Percentiles rank a stretch among this genome's conserved stretches.
Evolutionary conservation across 1,139 yeast species (phyloP).

Genomic region (Candida buenavistaensis): DNA sequence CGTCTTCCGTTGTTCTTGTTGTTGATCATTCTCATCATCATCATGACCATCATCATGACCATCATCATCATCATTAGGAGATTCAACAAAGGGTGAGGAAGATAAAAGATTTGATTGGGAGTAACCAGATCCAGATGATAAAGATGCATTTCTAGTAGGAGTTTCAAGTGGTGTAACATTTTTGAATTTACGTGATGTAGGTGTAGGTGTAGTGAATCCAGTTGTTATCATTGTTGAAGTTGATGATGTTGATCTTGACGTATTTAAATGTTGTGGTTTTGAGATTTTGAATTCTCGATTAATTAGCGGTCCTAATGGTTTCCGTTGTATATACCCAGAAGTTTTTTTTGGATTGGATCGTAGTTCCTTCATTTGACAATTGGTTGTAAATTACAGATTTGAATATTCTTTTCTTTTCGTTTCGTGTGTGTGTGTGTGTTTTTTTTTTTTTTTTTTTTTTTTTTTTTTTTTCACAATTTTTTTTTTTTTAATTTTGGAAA

Average conservation of each 20-base stretch:
- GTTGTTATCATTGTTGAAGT: too few species aligned
- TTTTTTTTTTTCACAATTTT: background rate
- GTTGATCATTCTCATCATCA: conserved; percentile 3
- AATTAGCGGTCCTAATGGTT: conserved; percentile 1
- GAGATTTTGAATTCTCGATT: conserved; percentile 5
- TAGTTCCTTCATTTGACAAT: background rate
- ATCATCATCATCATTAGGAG: too few species aligned
- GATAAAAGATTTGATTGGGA: conserved; percentile 1
- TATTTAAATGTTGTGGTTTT: too few species aligned
- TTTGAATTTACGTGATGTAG: background rate
- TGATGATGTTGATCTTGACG: too few species aligned
- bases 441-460: background rate
- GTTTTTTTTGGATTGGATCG: background rate
- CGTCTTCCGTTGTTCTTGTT: background rate
- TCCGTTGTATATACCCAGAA: background rate
- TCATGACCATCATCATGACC: too few species aligned
- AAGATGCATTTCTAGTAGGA: conserved; percentile 1
- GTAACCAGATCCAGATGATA: background rate
- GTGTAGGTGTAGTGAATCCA: conserved; percentile 6
- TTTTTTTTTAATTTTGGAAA: conserved; percentile 4
- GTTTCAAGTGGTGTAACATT: background rate
- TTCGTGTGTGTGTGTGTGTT: too few species aligned
- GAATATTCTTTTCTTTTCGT: too few species aligned
- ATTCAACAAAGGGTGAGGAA: conserved; percentile 12
- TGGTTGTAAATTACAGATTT: background rate